phyloP scores from a whole-genome alignment of 192 early-diverging fungal genomes.

The Chytriomyces hyalinus region DNA sequence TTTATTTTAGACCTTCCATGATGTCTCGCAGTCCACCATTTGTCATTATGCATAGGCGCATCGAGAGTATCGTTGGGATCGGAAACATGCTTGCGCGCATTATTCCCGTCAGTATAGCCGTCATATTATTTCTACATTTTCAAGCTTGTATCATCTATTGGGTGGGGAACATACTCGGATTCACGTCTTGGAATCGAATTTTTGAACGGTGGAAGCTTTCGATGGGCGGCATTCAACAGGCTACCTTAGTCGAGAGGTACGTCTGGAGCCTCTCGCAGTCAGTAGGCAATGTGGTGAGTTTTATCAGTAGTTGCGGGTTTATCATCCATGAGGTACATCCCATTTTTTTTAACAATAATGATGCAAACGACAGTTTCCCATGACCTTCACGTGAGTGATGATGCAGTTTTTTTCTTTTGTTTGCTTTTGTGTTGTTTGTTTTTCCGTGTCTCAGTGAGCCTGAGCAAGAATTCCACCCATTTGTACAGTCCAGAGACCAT shows the following conservation, averaged over 20 bases:
- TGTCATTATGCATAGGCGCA: background rate
- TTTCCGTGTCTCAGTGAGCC: too few species aligned
- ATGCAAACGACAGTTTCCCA: background rate
- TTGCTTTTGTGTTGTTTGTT: too few species aligned
- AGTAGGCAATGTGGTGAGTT: conserved; percentile 38
- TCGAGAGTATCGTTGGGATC: conserved; percentile 20
- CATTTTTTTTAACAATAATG: background rate
- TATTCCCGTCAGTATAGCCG: background rate
- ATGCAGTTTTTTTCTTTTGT: too few species aligned
- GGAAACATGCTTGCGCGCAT: conserved; percentile 21
- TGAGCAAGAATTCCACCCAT: too few species aligned
- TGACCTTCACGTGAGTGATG: too few species aligned
- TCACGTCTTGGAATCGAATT: background rate
- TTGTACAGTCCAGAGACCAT: conserved; percentile 12
- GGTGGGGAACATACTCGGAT: conserved; percentile 11
- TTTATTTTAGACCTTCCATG: background rate
- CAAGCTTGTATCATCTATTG: conserved; percentile 32
- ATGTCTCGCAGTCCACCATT: background rate
- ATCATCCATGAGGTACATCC: background rate
- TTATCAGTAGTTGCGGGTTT: background rate
- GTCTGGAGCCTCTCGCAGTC: conserved; percentile 26
- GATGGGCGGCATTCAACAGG: background rate
- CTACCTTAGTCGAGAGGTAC: background rate
- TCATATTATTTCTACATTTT: conserved; percentile 36
- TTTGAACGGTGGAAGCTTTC: conserved; percentile 5